phyloP scores from a whole-genome alignment of 306 rosid genomes.

The Glycine latifolia region DNA sequence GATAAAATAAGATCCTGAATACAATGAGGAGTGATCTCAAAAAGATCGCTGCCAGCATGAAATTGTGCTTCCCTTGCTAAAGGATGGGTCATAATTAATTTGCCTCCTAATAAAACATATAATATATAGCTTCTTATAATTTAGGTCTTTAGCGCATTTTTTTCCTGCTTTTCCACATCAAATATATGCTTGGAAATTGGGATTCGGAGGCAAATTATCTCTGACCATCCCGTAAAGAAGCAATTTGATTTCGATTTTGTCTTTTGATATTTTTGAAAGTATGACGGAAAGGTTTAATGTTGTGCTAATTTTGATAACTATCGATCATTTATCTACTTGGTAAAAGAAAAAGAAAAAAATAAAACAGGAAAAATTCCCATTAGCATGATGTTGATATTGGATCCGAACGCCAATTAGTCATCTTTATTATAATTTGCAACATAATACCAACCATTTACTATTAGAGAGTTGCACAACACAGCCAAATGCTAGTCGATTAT shows the following conservation, averaged over 20 bases:
- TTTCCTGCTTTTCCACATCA: too few relatives aligned
- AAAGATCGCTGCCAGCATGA: too few relatives aligned
- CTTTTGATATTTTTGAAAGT: not conserved
- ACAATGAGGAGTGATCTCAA: too few relatives aligned
- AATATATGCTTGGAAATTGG: too few relatives aligned
- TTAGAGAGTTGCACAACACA: constrained; percentile 2
- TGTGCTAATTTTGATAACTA: not conserved
- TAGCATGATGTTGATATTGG: not conserved
- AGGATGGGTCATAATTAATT: too few relatives aligned
- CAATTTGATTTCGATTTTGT: not conserved
- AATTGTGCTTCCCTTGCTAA: too few relatives aligned
- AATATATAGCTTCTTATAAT: too few relatives aligned
- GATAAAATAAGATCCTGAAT: too few relatives aligned
- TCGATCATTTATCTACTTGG: not conserved
- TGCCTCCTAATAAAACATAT: too few relatives aligned
- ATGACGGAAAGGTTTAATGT: not conserved
- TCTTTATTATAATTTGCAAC: not conserved
- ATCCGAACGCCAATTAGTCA: not conserved
- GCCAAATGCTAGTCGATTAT: not conserved
- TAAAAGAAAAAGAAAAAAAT: not conserved
- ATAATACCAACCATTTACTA: not conserved
- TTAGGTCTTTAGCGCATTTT: too few relatives aligned
- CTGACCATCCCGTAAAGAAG: not conserved
- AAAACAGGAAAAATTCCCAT: too few relatives aligned
- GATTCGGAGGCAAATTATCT: not conserved